Base-by-base conservation (phyloP, 371 early-diverging fungal genomes). In the Apophysomyces elegans region DNA sequence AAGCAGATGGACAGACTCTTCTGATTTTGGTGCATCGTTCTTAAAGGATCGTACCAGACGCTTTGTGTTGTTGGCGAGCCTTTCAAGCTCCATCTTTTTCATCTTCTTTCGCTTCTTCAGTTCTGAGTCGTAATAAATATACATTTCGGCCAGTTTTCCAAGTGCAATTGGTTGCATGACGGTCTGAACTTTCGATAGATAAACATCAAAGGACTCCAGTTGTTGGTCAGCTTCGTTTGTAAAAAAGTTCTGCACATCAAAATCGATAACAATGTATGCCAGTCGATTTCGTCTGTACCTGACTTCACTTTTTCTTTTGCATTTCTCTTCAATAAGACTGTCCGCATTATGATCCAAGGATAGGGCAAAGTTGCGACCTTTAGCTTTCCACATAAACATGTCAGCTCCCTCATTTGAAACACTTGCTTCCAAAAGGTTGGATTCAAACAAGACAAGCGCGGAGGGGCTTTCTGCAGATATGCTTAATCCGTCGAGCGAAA, bases 91-190 rank as follows among this genome's bases (percentile, higher is more conserved):
- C 0, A 57, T 72, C 50, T 78, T 74, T 57, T 82, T 75, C 66
- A 70, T 79, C 66, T 58, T 84, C 83, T 79, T 88, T 82, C 71
- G 81, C 73, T 69, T 84, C 13, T 83, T 80, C 35, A 93, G 80
- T 61, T 92, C 92, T 5, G 85, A 74, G 16, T 84, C 82, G 66
- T 91, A 93, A 65, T 86, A 92, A 13, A 89, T 76, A 32, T 87
- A 85, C 64, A 90, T 77, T 45, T 92, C 93, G 3, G 88, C 84
- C 14, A 92, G 73, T 47, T 83, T 85, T 16, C 90, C 90, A 0
- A 93, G 70, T 0, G 93, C 91, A 66, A 84, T 87, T 0, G 93
- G 93, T 56, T 91, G 93, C 89, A 93, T 86, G 7, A 93, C 85
- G 0, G 89, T 88, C 62, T 89, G 90, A 7, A 92, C 77, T 61